Evolutionary conservation across 768 basidiomycete species (phyloP).

Genomic region (Kwoniella dejecticola): DNA sequence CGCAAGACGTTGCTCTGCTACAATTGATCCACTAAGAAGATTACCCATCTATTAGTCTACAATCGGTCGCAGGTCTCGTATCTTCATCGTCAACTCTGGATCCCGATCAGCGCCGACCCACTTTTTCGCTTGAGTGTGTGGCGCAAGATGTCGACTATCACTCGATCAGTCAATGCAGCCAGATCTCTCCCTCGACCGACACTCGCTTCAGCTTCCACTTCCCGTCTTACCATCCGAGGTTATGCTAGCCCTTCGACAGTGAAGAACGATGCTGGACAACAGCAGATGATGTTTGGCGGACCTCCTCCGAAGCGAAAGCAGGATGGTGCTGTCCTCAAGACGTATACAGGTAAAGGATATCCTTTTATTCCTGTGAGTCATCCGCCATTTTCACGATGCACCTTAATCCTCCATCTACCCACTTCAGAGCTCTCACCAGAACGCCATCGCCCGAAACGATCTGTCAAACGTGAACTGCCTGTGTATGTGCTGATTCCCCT

Average conservation of each 20-base stretch:
- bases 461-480: background rate
- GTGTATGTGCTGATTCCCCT: background rate
- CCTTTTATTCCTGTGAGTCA: conserved; percentile 50
- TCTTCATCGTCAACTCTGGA: too few species aligned
- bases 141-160: conserved; percentile 14
- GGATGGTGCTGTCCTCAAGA: conserved; percentile 39
- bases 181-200: conserved; percentile 12
- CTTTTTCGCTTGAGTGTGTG: too few species aligned
- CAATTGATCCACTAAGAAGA: too few species aligned
- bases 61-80: too few species aligned
- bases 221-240: conserved; percentile 11
- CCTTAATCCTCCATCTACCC: too few species aligned
- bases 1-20: too few species aligned
- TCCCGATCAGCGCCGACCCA: too few species aligned
- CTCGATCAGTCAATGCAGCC: conserved; percentile 13
- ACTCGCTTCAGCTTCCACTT: conserved; percentile 31
- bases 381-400: background rate
- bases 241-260: conserved; percentile 16
- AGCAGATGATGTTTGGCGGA: conserved; percentile 24
- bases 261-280: conserved; percentile 10
- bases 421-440: too few species aligned
- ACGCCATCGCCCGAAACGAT: background rate
- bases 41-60: too few species aligned
- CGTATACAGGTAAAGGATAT: conserved; percentile 51
- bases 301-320: conserved; percentile 21